Base-by-base conservation (phyloP, 306 rosid genomes). In the Medicago lupulina region DNA sequence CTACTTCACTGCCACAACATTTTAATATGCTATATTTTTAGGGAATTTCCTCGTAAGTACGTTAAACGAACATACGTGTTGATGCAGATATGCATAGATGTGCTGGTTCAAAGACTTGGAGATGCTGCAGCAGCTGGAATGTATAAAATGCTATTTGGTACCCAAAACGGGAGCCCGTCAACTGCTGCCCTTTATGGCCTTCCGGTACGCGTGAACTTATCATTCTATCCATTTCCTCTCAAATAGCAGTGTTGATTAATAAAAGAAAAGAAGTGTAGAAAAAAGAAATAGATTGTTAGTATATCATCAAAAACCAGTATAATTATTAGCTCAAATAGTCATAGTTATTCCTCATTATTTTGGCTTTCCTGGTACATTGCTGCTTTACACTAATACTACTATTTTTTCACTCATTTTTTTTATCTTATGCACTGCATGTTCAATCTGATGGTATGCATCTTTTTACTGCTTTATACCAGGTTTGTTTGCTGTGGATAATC, bases 121-220 rank as follows among this genome's bases (percentile, higher is more conserved):
- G 97, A 95, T 75, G 99, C 97, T 73, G 47, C 99, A 8, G 99
- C 99, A 21, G 99, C 97, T 43, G 99, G 90, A 77, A 89, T 95
- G 87, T 95, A 88, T 87, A 92, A 90, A 83, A 84, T 95, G 67
- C 93, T 92, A 76, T 87, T 83, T 64, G 84, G 83, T 78, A 53
- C 87, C 47, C 85, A 86, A 51, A 75, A 87, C 19, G 96, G 91
- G 68, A 90, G 79, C 71, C 76, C 96, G 17, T 89, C 99, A 23
- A 82, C 89, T 5, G 81, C 88, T 66, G 89, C 97, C 43, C 84
- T 92, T 54, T 89, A 89, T 43, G 93, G 96, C 74, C 47, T 92
- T 47, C 99, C 97, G 21, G 99, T 92, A 92, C 23, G 97, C 76
- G 38, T 76, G 31, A 75, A 44, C 75, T 60, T 58, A 54, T 59